Evolutionary conservation across 768 basidiomycete species (phyloP).

Genomic region (Podaxis pistillaris): DNA sequence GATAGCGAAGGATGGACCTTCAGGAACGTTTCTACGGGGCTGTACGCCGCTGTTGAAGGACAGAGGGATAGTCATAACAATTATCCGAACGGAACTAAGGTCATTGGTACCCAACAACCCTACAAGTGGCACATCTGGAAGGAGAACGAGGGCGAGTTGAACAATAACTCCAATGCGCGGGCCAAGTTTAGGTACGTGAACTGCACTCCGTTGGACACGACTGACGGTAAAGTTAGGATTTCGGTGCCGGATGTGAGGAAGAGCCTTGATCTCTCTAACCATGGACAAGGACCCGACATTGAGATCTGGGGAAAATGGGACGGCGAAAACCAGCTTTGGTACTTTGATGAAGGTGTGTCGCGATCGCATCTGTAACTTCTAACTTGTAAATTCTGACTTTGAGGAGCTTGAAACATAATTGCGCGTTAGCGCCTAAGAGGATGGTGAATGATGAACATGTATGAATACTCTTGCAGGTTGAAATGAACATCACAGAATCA

Average conservation of each 20-base stretch:
- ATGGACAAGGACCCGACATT: slow-evolving; percentile 42
- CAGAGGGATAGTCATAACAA: slow-evolving; percentile 7
- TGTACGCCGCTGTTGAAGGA: slow-evolving; percentile 29
- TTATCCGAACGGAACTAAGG: slow-evolving; percentile 25
- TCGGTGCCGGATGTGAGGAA: slow-evolving; percentile 31
- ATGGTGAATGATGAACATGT: no score
- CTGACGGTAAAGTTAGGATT: slow-evolving; percentile 28
- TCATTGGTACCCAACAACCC: slow-evolving; percentile 26
- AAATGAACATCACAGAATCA: no score
- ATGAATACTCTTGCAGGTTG: no score
- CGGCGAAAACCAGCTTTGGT: slow-evolving; percentile 38
- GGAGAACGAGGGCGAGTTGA: slow-evolving; percentile 18
- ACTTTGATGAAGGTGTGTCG: slow-evolving; percentile 20
- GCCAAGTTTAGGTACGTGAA: slow-evolving; percentile 25
- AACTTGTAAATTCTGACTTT: neutral
- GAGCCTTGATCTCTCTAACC: slow-evolving; percentile 40
- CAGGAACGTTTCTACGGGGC: slow-evolving; percentile 29
- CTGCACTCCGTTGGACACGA: neutral
- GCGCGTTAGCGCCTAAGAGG: neutral
- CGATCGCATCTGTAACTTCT: neutral
- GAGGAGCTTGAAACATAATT: neutral
- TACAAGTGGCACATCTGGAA: slow-evolving; percentile 41
- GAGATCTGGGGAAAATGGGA: slow-evolving; percentile 40
- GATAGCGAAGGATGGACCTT: slow-evolving; percentile 26
- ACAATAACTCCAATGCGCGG: neutral